phyloP scores from a whole-genome alignment of 2,329 filamentous ascomycete species.

The Clonostachys byssicola region DNA sequence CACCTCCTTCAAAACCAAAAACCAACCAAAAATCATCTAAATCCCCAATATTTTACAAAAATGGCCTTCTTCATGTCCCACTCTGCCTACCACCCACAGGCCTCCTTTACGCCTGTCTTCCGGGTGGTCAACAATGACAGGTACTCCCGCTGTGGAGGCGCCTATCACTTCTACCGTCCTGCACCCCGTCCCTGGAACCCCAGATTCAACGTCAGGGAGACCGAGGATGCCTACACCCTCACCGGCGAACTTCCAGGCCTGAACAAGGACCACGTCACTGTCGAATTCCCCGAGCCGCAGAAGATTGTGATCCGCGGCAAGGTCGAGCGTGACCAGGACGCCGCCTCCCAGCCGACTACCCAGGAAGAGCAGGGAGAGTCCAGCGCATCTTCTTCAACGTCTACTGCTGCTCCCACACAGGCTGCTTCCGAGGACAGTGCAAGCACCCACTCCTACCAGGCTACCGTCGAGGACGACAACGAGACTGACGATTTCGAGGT shows the following conservation, averaged over 20 bases:
- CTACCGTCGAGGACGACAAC: slow-evolving; percentile 1
- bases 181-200: slow-evolving; percentile 45
- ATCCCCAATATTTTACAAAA: not conserved
- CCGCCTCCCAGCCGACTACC: not conserved
- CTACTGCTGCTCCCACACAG: not conserved
- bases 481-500: not conserved
- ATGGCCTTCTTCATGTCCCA: not conserved
- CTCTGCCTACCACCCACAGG: not conserved
- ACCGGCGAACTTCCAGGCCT: slow-evolving; percentile 68
- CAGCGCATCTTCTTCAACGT: not conserved
- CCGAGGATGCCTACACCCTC: slow-evolving; percentile 58
- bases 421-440: not conserved
- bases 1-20: too few species aligned
- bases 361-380: not conserved
- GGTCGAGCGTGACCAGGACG: slow-evolving; percentile 1
- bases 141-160: not conserved
- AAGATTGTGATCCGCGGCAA: slow-evolving; percentile 63
- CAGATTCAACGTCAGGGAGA: slow-evolving; percentile 66
- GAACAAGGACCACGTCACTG: slow-evolving; percentile 60
- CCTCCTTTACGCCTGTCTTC: not conserved
- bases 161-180: not conserved
- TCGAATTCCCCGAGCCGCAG: slow-evolving; percentile 65
- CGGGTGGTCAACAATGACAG: not conserved
- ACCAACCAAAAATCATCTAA: too few species aligned
- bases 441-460: not conserved